Conservation (phyloP, 371 early-diverging fungal genomes). For the Blakeslea trispora region DNA sequence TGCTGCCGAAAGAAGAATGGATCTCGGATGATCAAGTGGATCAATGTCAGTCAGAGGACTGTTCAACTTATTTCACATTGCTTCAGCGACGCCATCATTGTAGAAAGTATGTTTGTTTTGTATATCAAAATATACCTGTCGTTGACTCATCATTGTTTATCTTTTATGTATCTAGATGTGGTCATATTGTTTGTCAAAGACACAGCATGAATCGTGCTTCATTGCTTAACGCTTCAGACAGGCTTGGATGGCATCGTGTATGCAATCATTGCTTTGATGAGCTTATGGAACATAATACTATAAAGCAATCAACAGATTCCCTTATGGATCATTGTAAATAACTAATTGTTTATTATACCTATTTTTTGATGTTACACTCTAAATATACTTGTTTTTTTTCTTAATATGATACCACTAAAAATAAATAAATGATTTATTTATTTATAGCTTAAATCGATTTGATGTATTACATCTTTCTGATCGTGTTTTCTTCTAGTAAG, state of each 20-base stretch:
- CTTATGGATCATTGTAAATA: neutral
- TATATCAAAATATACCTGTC: neutral
- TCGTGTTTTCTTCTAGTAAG: no score
- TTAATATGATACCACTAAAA: no score
- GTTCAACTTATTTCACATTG: slow-evolving; percentile 19
- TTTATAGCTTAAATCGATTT: no score
- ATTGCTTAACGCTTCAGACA: slow-evolving; percentile 10
- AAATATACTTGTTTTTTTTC: no score
- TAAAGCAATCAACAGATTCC: neutral
- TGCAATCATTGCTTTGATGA: slow-evolving; percentile 28
- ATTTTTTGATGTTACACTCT: no score
- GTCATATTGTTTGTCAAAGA: slow-evolving; percentile 24
- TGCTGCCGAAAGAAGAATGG: slow-evolving; percentile 24
- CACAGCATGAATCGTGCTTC: slow-evolving; percentile 31
- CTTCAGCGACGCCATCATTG: slow-evolving; percentile 32
- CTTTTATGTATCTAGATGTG: slow-evolving; percentile 21
- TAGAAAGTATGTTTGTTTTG: slow-evolving; percentile 18
- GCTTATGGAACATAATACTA: neutral
- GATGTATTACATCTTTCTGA: no score
- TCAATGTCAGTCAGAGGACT: slow-evolving; percentile 23
- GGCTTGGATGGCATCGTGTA: slow-evolving; percentile 25
- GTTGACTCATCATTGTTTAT: no score
- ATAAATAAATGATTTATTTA: no score
- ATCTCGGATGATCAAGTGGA: slow-evolving; percentile 12
- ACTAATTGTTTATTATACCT: no score